Evolutionary conservation across 495 filamentous ascomycete genomes (phyloP).

Genomic region (Peziza echinospora): DNA sequence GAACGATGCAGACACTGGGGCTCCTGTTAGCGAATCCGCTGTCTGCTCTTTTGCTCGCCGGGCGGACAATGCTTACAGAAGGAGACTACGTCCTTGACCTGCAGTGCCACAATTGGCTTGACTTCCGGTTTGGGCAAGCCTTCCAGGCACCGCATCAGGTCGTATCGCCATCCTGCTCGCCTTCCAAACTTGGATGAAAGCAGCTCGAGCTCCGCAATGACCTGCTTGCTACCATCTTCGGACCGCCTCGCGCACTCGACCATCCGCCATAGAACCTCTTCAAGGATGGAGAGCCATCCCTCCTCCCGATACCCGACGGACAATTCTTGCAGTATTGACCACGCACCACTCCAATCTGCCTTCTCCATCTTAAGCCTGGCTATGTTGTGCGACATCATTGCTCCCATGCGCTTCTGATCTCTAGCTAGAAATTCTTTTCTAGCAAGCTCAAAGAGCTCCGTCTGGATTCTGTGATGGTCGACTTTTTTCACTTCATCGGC

Average conservation of each 20-base stretch:
- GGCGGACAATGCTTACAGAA: slow-evolving; percentile 47
- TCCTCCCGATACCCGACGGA: slow-evolving; percentile 33
- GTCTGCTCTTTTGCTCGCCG: too few relatives aligned
- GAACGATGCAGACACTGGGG: slow-evolving; percentile 47
- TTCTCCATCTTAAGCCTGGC: slow-evolving; percentile 10
- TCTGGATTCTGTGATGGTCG: slow-evolving; percentile 5
- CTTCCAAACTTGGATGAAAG: slow-evolving; percentile 41
- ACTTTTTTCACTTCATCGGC: slow-evolving; percentile 32
- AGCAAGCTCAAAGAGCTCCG: slow-evolving; percentile 8
- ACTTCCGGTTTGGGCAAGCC: slow-evolving; percentile 27
- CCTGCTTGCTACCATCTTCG: slow-evolving; percentile 39
- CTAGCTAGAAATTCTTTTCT: slow-evolving; percentile 11
- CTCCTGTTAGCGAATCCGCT: too few relatives aligned
- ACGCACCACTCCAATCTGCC: slow-evolving; percentile 36
- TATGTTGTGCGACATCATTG: slow-evolving; percentile 8
- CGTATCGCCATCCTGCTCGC: slow-evolving; percentile 42
- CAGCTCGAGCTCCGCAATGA: slow-evolving; percentile 73
- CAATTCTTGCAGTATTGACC: slow-evolving; percentile 45
- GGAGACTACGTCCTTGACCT: slow-evolving; percentile 44
- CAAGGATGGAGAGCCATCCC: slow-evolving; percentile 60
- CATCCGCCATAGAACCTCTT: slow-evolving; percentile 50
- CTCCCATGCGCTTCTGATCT: slow-evolving; percentile 12
- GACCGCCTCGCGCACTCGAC: slow-evolving; percentile 45
- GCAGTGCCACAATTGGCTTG: slow-evolving; percentile 43
- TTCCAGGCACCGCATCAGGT: slow-evolving; percentile 48